Base-by-base conservation (phyloP, 805 yeast genomes). In the Candida germanica region DNA sequence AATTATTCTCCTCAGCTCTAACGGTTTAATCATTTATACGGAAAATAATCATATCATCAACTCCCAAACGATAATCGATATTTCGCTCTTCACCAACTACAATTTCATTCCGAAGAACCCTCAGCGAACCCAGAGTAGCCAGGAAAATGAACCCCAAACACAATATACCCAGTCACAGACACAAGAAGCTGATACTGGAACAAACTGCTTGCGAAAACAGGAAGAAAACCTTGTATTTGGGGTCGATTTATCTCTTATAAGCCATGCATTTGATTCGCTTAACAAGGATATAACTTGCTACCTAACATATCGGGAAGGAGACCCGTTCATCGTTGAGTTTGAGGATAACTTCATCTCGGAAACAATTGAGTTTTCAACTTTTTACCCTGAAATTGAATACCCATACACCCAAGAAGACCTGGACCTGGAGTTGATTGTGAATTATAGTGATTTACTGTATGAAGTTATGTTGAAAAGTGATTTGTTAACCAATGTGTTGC, bases 321-420 rank as follows among this genome's bases (percentile, higher is more conserved):
- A 38, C 6, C 71, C 71, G 1, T 49, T 68, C 6, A 53, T 62
- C 9, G 51, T 67, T 14, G 72, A 64, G 37, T 68, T 67, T 39
- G 72, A 67, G 44, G 72, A 67, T 44, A 44, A 49, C 23, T 44
- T 59, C 21, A 61, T 68, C 43, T 61, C 60, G 33, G 73, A 68
- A 38, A 61, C 58, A 40, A 53, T 68, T 32, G 73, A 68, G 44
- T 68, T 68, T 40, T 46, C 53, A 3, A 67, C 73, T 2, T 65
- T 61, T 29, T 57, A 56, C 36, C 24, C 49, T 19, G 71, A 65
- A 19, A 31, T 54, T 11, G 44, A 42, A 11, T 58, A 55, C 31
- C 56, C 55, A 1, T 47, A 53, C 34, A 59, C 54, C 32, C 45
- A 37, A 14, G 52, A 44, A n/a, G 45, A 48, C 28, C 44, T 47